Percentiles rank a stretch among this genome's conserved stretches.
phyloP scores from a whole-genome alignment of 140 eudicot genomes.

The Senecio squalidus region DNA sequence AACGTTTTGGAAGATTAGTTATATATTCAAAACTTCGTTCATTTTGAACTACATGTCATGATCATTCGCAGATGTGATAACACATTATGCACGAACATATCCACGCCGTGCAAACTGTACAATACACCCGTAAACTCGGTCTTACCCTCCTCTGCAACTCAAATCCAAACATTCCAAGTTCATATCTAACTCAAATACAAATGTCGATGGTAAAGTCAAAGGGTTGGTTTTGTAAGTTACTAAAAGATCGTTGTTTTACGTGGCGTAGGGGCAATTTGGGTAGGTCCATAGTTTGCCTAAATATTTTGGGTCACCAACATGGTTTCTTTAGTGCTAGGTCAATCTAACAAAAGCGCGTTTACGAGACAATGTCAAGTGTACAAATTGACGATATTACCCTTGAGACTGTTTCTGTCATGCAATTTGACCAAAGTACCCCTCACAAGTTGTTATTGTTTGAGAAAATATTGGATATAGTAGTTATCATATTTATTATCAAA shows the following conservation, averaged over 20 bases:
- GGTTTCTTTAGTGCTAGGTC: slow-evolving; percentile 23
- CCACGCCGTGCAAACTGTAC: no score
- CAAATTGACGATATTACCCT: slow-evolving; percentile 15
- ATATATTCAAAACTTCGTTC: no score
- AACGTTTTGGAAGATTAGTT: no score
- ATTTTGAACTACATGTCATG: no score
- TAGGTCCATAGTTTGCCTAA: slow-evolving; percentile 25
- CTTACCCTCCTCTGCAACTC: no score
- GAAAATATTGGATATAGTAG: not conserved
- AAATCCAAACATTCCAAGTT: no score
- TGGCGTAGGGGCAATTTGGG: slow-evolving; percentile 17
- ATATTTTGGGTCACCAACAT: slow-evolving; percentile 8
- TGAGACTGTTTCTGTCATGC: not conserved
- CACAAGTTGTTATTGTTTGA: not conserved
- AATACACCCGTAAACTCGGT: no score
- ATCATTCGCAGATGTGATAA: no score
- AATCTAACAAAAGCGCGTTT: slow-evolving; percentile 36
- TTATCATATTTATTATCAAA: no score
- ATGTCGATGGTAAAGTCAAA: not conserved
- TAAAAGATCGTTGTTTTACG: not conserved
- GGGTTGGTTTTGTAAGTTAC: not conserved
- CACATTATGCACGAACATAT: no score
- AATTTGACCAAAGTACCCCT: slow-evolving; percentile 14
- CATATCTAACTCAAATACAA: not conserved
- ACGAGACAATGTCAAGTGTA: slow-evolving; percentile 19